These are phyloP conservation scores for Lithocarpus polystachyus DNA, from an alignment of 306 rosid genomes.

Conservation along the genomic window DNA sequence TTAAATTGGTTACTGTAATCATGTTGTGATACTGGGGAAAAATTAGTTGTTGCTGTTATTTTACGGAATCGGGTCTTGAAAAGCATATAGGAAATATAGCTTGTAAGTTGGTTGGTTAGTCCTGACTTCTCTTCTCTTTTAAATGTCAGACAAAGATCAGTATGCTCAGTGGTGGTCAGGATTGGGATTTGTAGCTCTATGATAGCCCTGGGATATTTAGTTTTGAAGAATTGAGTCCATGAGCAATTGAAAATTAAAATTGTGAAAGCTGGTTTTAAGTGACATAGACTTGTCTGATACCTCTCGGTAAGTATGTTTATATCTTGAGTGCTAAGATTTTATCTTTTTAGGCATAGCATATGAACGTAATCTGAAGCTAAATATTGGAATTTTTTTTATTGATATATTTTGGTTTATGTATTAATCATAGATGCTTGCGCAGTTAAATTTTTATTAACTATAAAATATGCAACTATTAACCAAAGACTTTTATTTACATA, in stretches of 20 bases:
- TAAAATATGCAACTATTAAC: neutral
- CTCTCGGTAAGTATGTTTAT: too few species aligned
- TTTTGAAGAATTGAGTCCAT: neutral
- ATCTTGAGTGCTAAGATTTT: too few species aligned
- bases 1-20: neutral
- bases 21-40: neutral
- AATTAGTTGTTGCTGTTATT: neutral
- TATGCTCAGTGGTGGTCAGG: neutral
- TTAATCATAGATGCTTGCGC: too few species aligned
- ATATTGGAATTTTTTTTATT: too few species aligned
- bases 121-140: neutral
- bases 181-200: constrained; percentile 9
- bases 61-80: neutral
- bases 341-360: too few species aligned
- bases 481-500: neutral
- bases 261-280: neutral
- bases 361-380: too few species aligned
- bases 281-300: too few species aligned
- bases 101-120: neutral
- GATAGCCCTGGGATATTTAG: neutral
- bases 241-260: neutral
- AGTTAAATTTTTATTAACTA: neutral
- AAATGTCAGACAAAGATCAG: neutral
- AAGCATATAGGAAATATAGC: neutral
- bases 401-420: too few species aligned